Conservation (phyloP, 2,329 filamentous ascomycete genomes). For the Didymella keratinophila region DNA sequence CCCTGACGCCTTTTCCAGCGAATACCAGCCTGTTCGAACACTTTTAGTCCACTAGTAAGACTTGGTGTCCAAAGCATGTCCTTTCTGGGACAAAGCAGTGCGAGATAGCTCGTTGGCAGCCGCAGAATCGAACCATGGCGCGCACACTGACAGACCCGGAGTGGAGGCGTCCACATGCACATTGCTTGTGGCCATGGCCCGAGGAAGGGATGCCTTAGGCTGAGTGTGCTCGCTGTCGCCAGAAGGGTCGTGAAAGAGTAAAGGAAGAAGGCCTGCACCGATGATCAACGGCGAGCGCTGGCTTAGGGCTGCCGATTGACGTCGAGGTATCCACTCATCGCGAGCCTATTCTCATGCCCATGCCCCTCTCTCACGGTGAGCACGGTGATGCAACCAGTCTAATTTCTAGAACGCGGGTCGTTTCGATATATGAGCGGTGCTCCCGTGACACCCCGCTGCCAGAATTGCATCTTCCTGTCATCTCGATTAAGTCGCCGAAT, state of each 20-base stretch:
- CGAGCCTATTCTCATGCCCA: conserved; percentile 25
- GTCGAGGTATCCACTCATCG: conserved; percentile 38
- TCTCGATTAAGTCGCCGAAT: conserved; percentile 11
- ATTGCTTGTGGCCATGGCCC: conserved; percentile 24
- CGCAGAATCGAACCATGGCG: conserved; percentile 7
- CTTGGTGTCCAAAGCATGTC: conserved; percentile 35
- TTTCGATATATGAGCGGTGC: conserved; percentile 28
- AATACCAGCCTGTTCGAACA: conserved; percentile 38
- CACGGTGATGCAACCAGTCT: conserved; percentile 32
- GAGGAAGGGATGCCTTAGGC: not conserved
- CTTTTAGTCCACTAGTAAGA: conserved; percentile 36
- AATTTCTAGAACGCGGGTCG: conserved; percentile 28
- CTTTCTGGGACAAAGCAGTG: conserved; percentile 31
- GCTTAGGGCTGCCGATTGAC: conserved; percentile 40
- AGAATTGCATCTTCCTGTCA: conserved; percentile 7
- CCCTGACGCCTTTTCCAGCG: conserved; percentile 19
- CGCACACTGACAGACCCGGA: conserved; percentile 21
- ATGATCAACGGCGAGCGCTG: conserved; percentile 31
- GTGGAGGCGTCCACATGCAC: conserved; percentile 24
- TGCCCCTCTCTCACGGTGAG: conserved; percentile 27
- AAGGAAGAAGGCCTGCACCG: conserved; percentile 18
- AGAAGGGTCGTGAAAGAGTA: conserved; percentile 26
- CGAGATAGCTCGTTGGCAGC: conserved; percentile 24
- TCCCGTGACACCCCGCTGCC: conserved; percentile 40
- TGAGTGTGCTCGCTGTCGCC: conserved; percentile 14